These are phyloP conservation scores for Curvularia sp. DNA, from an alignment of 2,329 filamentous ascomycete genomes.

Conservation along the genomic window DNA sequence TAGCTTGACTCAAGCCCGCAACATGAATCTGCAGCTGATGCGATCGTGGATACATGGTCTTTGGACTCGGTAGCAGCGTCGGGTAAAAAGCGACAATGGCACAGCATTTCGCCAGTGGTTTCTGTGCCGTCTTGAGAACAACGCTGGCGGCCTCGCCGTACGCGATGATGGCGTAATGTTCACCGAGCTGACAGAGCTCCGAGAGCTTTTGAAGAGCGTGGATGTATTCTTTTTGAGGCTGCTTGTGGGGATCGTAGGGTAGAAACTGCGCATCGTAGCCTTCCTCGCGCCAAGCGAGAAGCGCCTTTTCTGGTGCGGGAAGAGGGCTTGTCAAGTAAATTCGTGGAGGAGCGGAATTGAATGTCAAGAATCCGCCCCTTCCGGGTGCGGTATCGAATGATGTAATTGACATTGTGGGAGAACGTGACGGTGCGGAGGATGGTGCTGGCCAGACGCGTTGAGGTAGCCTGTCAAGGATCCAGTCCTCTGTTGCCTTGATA, in stretches of 20 bases:
- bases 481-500: neutral
- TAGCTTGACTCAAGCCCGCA: constrained; percentile 47
- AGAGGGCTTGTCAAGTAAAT: constrained; percentile 52
- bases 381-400: constrained; percentile 32
- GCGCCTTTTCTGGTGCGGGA: constrained; percentile 47
- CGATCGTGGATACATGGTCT: constrained; percentile 49
- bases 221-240: constrained; percentile 39
- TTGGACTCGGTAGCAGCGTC: constrained; percentile 46
- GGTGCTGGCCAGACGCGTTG: constrained; percentile 1
- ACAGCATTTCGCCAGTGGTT: constrained; percentile 51
- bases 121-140: constrained; percentile 51
- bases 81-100: constrained; percentile 57
- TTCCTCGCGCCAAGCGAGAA: constrained; percentile 53
- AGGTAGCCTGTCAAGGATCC: neutral
- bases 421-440: neutral
- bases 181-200: constrained; percentile 51
- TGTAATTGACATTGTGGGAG: constrained; percentile 37
- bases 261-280: constrained; percentile 54
- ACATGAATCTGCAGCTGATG: constrained; percentile 53
- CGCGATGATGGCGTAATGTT: constrained; percentile 48
- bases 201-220: constrained; percentile 47
- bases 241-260: constrained; percentile 36
- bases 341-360: constrained; percentile 48
- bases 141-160: constrained; percentile 53
- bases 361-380: constrained; percentile 45